Evolutionary conservation across 176 grass and related monocot species (phyloP).

Genomic region (Aegilops bicornis): DNA sequence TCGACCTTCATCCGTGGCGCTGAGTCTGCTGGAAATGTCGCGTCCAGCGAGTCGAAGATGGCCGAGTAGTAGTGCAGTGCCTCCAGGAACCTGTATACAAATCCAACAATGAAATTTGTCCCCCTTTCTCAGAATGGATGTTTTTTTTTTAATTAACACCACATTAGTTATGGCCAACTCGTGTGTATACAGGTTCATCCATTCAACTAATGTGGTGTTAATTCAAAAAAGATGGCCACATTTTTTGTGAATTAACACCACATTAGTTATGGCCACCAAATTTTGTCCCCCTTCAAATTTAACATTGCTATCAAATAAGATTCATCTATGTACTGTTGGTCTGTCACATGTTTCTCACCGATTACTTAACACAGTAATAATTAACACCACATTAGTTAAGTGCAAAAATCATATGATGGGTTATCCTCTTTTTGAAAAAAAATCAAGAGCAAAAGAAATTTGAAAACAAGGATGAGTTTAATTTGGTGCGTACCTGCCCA

Average conservation of each 20-base stretch:
- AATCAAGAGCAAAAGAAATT: not conserved
- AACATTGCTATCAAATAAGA: not conserved
- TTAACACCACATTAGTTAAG: too few species aligned
- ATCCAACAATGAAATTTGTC: not conserved
- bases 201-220: too few species aligned
- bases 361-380: too few species aligned
- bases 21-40: conserved; percentile 42
- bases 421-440: too few species aligned
- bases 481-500: conserved; percentile 42
- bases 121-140: too few species aligned
- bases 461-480: not conserved
- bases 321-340: not conserved
- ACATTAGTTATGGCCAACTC: too few species aligned
- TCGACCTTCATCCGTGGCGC: conserved; percentile 59
- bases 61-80: conserved; percentile 92
- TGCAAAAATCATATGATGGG: too few species aligned
- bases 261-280: not conserved
- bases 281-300: not conserved
- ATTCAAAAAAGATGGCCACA: too few species aligned
- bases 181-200: too few species aligned
- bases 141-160: too few species aligned
- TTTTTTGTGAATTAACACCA: too few species aligned
- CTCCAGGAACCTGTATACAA: conserved; percentile 57
- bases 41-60: conserved; percentile 90
- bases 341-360: not conserved